Conservation (phyloP, 345 rosid species). For the Lenwebbia sp. region DNA sequence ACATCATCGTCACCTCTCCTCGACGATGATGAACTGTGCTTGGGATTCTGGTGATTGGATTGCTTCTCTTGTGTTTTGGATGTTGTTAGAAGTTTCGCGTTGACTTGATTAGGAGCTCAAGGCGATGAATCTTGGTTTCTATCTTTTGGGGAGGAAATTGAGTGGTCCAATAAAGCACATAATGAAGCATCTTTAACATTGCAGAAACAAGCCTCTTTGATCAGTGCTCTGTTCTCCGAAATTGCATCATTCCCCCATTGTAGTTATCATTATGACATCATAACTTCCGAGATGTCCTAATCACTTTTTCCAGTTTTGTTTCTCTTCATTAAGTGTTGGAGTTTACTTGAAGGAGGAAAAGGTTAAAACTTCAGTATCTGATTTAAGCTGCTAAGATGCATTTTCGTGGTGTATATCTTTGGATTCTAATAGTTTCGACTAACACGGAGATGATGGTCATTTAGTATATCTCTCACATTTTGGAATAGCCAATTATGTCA, state of each 20-base stretch:
- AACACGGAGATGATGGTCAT: background rate
- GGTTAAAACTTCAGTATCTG: background rate
- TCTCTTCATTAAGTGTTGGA: background rate
- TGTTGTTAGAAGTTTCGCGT: background rate
- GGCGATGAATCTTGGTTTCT: background rate
- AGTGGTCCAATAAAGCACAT: background rate
- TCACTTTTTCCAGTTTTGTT: background rate
- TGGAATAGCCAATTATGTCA: background rate
- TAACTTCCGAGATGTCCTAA: background rate
- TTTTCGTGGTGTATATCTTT: background rate
- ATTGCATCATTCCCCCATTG: background rate
- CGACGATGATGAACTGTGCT: background rate
- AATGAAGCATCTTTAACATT: background rate
- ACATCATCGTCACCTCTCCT: no score
- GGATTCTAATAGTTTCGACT: background rate
- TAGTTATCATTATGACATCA: background rate
- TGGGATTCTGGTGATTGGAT: background rate
- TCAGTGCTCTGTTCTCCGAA: background rate
- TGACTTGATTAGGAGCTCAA: background rate
- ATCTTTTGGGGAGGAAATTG: background rate
- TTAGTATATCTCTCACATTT: background rate
- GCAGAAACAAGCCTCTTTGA: background rate
- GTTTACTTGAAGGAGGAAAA: background rate
- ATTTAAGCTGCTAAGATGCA: background rate
- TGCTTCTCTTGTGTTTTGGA: background rate